These are phyloP conservation scores for Heimioporus retisporus DNA, from an alignment of 1,284 basidiomycete genomes.

Conservation along the genomic window DNA sequence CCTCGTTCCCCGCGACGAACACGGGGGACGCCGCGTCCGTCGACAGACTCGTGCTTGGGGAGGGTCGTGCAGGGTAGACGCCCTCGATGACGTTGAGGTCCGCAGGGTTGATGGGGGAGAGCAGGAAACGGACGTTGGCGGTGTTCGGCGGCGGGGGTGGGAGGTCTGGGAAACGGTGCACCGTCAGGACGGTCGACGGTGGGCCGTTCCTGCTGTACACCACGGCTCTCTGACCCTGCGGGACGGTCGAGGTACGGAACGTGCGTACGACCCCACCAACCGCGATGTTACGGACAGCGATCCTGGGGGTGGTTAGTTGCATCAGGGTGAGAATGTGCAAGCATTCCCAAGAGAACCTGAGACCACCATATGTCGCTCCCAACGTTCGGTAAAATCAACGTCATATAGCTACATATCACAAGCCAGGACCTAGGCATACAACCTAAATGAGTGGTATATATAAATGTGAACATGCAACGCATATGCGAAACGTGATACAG, in stretches of 20 bases:
- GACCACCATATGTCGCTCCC: too few species aligned
- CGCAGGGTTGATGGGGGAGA: conserved; percentile 86
- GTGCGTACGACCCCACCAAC: conserved; percentile 17
- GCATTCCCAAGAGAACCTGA: too few species aligned
- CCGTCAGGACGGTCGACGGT: conserved; percentile 66
- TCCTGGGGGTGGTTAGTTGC: too few species aligned
- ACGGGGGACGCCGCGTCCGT: conserved; percentile 49
- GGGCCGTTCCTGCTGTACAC: conserved; percentile 71
- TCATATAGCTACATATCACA: neutral
- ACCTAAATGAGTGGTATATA: neutral
- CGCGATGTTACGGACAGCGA: neutral
- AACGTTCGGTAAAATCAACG: too few species aligned
- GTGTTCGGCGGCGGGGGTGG: conserved; percentile 63
- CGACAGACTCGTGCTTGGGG: conserved; percentile 49
- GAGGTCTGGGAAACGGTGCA: conserved; percentile 62
- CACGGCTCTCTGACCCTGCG: conserved; percentile 64
- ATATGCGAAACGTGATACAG: neutral
- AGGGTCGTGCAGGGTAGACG: conserved; percentile 79
- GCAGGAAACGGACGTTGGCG: conserved; percentile 74
- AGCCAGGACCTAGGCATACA: neutral
- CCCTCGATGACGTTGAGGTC: conserved; percentile 88
- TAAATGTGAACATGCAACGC: neutral
- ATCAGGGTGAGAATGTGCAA: too few species aligned
- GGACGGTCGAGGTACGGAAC: conserved; percentile 31
- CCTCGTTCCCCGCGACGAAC: conserved; percentile 85